phyloP scores from a whole-genome alignment of 2,329 filamentous ascomycete species.

The Neofusicoccum sp. region DNA sequence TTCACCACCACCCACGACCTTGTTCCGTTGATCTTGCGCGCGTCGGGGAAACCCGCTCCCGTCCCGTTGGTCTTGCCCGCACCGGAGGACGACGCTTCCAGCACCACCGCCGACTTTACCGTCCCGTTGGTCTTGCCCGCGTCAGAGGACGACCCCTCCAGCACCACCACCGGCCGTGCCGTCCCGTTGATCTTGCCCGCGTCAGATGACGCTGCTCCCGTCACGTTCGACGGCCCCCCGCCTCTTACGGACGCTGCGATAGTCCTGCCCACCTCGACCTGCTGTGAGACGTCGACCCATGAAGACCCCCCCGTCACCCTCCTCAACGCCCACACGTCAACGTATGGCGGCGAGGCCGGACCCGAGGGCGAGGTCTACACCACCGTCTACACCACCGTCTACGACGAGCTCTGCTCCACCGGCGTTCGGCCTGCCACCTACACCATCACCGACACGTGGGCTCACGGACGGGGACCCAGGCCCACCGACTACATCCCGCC shows the following conservation, averaged over 20 bases:
- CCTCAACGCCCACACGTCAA: neutral
- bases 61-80: no score
- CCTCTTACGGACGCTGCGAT: no score
- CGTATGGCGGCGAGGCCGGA: no score
- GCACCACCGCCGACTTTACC: neutral
- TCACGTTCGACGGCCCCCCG: no score
- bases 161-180: no score
- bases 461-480: neutral
- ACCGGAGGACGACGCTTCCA: neutral
- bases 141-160: no score
- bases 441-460: neutral
- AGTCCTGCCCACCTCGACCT: neutral
- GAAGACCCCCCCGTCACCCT: neutral
- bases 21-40: no score
- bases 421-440: neutral
- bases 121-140: neutral
- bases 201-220: no score
- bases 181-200: no score
- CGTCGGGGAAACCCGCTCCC: neutral
- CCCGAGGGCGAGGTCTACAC: no score
- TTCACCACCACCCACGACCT: no score
- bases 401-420: neutral
- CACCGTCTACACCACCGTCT: neutral
- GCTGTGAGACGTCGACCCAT: conserved; percentile 1
- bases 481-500: neutral